phyloP scores from a whole-genome alignment of 805 yeast species.

The Schizosaccharomyces cryophilus region DNA sequence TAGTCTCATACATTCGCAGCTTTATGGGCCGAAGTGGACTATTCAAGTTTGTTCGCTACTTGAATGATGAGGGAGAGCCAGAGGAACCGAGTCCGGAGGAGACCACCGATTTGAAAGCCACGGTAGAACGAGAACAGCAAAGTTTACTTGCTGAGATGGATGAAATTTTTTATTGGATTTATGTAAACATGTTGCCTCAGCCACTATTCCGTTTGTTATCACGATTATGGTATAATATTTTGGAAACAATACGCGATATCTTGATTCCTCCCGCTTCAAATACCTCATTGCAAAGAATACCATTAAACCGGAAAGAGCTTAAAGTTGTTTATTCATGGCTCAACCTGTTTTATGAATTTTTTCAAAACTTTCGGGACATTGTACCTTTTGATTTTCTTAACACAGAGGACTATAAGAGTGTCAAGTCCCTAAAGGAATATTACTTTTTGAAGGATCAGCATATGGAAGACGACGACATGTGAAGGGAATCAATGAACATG shows the following conservation, averaged over 20 bases:
- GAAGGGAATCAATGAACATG: background rate
- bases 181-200: background rate
- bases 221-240: background rate
- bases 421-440: background rate
- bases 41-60: background rate
- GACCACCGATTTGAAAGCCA: background rate
- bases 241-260: background rate
- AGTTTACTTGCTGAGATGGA: background rate
- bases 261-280: background rate
- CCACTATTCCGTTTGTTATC: background rate
- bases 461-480: background rate
- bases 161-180: background rate
- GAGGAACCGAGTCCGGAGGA: background rate
- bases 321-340: background rate
- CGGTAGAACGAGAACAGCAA: background rate
- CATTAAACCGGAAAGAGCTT: background rate
- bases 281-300: background rate
- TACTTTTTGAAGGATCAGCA: background rate
- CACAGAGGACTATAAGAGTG: background rate
- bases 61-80: background rate
- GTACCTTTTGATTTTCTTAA: background rate
- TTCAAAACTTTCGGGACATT: background rate
- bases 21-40: background rate
- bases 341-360: background rate
- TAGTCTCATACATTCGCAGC: background rate